Base-by-base conservation (phyloP, 352 stramenopile genomes). In the Phytophthora pseudosyringae region DNA sequence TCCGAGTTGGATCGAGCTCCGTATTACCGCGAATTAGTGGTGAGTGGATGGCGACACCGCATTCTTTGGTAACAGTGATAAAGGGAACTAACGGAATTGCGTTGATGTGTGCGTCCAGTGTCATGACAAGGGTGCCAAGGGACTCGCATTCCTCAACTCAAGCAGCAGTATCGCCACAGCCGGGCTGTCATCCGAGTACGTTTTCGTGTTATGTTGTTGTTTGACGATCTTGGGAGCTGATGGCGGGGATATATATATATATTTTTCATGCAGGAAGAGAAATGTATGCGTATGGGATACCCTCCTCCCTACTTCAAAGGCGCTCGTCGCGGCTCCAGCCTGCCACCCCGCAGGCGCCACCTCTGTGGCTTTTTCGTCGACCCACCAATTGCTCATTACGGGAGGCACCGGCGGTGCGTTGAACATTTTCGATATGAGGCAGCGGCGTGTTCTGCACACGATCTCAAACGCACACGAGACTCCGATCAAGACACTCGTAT, bases 251-350 rank as follows among this genome's bases (percentile, higher is more conserved):
- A 13, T 15, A 26, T 60, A 1, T 55, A 5, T 55, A 4, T 35
- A 4, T 35, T 41, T 7, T 62, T 11, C 45, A 29, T 58, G 16
- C 63, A 96, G 88, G 51, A 95, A 90, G 63, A 77, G 74, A 65
- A 96, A 76, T 48, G 76, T 96, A 25, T 94, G 86, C 64, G 72
- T 96, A 40, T 96, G 88, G 88, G 88, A 96, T 69, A 78, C 88
- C 4, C 75, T 96, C 3, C 58, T 95, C 15, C 83, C 85, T 10
- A 80, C 65, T 31, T 89, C 86, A 0, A 94, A 93, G 62, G 76
- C 86, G 9, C 73, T 92, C 11, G 69, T 96, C 21, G 80, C 80
- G 0, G 79, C 88, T 0, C 87, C 87, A 18, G 52, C 76, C 33
- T 94, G 88, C 32, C 88, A 96, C n/a, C 76, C 86, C 5, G 80